Base-by-base conservation (phyloP, 1,284 basidiomycete species). In the Coriolopsis trogii region DNA sequence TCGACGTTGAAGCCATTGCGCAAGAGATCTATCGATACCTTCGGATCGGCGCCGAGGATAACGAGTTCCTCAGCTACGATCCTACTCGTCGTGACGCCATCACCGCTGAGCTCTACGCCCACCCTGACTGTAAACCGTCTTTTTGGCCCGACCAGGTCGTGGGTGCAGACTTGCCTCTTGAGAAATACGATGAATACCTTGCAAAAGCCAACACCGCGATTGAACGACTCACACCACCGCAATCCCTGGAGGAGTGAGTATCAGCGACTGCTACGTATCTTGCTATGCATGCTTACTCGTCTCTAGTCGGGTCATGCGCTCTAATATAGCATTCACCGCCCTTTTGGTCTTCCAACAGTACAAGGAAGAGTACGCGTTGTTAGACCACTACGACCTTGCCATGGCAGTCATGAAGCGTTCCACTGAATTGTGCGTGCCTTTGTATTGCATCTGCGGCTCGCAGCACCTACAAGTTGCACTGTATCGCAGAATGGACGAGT, bases 251-350 rank as follows among this genome's bases (percentile, higher is more conserved):
- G 20, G 34, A 55, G 53, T 55, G 18, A 34, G 53, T 43, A 3
- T 16, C 6, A 25, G 8, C 7, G 1, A 15, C 21, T 15, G 25
- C n/a, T 31, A 15, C 28, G 10, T 18, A 41, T n/a, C 12, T 28
- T 16, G 16, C 30, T 18, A 12, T 34, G 3, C 23, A 21, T 18
- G n/a, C 1, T 7, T 16, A 16, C 10, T 3, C n/a, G n/a, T n/a
- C n/a, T n/a, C n/a, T n/a, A 55, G 53, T 16, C 53, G 53, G 8
- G 53, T 47, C 30, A 3, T 24, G 2, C 53, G 48, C 16, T 13
- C 18, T 4, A 47, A 50, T 16, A 13, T 55, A 3, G 53, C 45
- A 18, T 6, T 15, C 7, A 44, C 53, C 2, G 53, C 44, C 20
- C 3, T 29, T 28, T 39, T 38, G 26, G 48, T 55, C n/a, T 39